Evolutionary conservation across 169 alveolate species (phyloP), one percentile per base, ranked within the genome.

Genomic region (Babesia microti): DNA sequence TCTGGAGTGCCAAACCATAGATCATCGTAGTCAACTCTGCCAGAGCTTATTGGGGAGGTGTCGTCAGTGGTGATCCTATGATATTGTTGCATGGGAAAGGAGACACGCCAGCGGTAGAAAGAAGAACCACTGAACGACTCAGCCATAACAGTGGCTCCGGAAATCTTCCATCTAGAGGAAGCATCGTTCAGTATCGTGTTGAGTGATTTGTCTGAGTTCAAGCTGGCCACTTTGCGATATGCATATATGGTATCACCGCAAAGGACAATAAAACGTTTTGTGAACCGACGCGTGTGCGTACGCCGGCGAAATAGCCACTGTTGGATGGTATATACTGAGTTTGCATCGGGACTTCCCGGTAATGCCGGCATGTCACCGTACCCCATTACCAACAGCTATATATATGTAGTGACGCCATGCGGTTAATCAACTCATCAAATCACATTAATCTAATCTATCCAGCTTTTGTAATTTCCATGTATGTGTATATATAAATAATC

Each of bases 261-360:
- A 18, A 65, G 48, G 18, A 65, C 50, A n/a, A 50, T 48, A 26
- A 54, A 65, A 36, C 76, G 42, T 14, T 55, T 53, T 43, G 47
- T 65, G 27, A 54, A 65, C 11, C 76, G 36, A 37, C 53, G 43
- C 15, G 76, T 65, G 30, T 56, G 68, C 18, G 59, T 14, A 21
- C 70, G 40, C 22, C 69, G 1, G 14, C 76, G 12, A 27, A 41
- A 65, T 28, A 65, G 57, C 76, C 76, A 65, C 19, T 65, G 76
- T 28, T 65, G 76, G 70, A 65, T 65, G 4, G 69, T 65, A 23
- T n/a, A n/a, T n/a, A n/a, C n/a, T n/a, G n/a, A n/a, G n/a, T n/a
- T n/a, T n/a, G n/a, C n/a, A n/a, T n/a, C n/a, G n/a, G n/a, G n/a
- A n/a, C n/a, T n/a, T n/a, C n/a, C n/a, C n/a, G n/a, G n/a, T n/a